These are phyloP conservation scores for Colletotrichum sp. DNA, from an alignment of 2,329 filamentous ascomycete genomes.

Conservation along the genomic window DNA sequence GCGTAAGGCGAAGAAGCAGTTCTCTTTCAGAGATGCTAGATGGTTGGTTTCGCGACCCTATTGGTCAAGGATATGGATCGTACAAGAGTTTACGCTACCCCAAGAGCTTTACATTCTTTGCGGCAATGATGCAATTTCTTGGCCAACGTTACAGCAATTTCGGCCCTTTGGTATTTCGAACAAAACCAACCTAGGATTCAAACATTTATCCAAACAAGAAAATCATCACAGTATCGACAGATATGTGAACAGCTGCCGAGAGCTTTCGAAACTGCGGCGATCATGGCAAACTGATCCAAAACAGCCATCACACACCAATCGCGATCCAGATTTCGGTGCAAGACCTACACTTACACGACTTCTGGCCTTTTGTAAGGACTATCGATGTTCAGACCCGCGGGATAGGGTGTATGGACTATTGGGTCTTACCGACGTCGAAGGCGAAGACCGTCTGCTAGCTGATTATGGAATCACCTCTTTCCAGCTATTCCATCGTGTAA, in stretches of 20 bases:
- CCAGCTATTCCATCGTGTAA: neutral
- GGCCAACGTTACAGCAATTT: neutral
- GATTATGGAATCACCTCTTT: conserved; percentile 1
- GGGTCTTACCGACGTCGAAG: conserved; percentile 13
- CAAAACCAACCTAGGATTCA: neutral
- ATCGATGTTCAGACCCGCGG: conserved; percentile 21
- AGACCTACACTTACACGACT: conserved; percentile 22
- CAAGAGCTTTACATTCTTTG: neutral
- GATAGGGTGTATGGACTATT: conserved; percentile 29
- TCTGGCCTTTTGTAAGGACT: conserved; percentile 20
- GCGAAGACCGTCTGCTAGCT: neutral
- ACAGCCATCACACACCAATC: neutral
- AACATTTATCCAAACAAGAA: neutral
- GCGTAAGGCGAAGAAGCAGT: conserved; percentile 18
- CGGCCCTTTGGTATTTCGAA: neutral
- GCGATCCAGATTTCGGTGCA: conserved; percentile 8
- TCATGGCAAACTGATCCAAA: neutral
- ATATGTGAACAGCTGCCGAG: neutral
- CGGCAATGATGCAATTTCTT: neutral
- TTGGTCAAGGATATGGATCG: conserved; percentile 1
- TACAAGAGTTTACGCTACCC: neutral
- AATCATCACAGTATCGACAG: neutral
- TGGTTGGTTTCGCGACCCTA: neutral
- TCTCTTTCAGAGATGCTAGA: neutral
- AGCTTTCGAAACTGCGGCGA: neutral